Conservation (phyloP, 768 basidiomycete species). For the Russula abietina region DNA sequence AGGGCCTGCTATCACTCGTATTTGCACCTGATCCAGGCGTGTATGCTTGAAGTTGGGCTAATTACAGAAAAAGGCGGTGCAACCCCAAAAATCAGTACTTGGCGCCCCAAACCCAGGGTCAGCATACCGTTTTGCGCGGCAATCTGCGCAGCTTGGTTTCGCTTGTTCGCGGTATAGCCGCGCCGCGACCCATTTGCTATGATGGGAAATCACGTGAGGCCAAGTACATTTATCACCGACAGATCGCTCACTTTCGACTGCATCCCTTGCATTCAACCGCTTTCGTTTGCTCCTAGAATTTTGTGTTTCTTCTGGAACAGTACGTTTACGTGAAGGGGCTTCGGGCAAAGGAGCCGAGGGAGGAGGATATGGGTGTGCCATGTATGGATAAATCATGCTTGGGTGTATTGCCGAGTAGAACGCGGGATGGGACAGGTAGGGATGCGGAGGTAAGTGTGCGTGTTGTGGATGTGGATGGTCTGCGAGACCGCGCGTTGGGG, state of each 20-base stretch:
- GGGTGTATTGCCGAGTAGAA: conserved; percentile 19
- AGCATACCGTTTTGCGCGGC: conserved; percentile 56
- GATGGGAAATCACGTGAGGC: conserved; percentile 1
- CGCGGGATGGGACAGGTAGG: conserved; percentile 17
- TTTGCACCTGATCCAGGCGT: conserved; percentile 11
- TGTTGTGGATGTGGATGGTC: conserved; percentile 14
- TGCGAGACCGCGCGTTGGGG: not conserved
- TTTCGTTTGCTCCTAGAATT: conserved; percentile 13
- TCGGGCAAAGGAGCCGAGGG: conserved; percentile 1
- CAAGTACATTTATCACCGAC: not conserved
- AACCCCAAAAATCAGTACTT: conserved; percentile 15
- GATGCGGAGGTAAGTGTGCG: not conserved
- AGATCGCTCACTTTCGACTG: conserved; percentile 13
- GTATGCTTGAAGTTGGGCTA: conserved; percentile 36
- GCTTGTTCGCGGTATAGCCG: conserved; percentile 67
- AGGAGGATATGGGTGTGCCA: conserved; percentile 12
- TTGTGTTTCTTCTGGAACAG: conserved; percentile 13
- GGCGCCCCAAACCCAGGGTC: conserved; percentile 6
- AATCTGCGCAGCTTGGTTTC: conserved; percentile 61
- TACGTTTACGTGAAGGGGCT: conserved; percentile 9
- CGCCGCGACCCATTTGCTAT: conserved; percentile 44
- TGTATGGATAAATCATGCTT: conserved; percentile 17
- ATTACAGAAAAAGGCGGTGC: conserved; percentile 20
- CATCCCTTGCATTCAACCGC: conserved; percentile 14
- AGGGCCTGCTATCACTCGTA: conserved; percentile 3